A percentile compares a stretch with the other conserved stretches of the same genome.
These are phyloP conservation scores for Allantophomopsis lycopodina DNA, from an alignment of 2,329 filamentous ascomycete genomes.

Conservation along the genomic window DNA sequence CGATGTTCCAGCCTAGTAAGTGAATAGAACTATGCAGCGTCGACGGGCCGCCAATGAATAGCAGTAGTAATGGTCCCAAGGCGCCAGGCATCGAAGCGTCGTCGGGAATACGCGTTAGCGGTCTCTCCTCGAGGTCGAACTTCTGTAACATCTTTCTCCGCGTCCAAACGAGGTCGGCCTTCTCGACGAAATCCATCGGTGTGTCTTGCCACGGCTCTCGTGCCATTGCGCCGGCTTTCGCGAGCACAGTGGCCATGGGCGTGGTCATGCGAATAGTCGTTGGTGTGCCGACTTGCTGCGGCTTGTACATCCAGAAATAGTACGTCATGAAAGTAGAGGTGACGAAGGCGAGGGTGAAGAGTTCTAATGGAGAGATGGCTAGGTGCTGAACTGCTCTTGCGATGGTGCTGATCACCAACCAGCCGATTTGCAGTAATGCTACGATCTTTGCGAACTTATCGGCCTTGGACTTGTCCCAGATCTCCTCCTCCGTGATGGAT, in stretches of 20 bases:
- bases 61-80: not conserved
- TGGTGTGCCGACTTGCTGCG: not conserved
- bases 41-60: not conserved
- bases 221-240: not conserved
- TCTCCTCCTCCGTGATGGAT: not conserved
- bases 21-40: not conserved
- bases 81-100: not conserved
- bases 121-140: not conserved
- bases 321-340: not conserved
- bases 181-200: not conserved
- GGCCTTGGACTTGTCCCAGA: not conserved
- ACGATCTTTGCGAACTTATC: not conserved
- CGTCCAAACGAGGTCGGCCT: not conserved
- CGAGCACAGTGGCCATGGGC: not conserved
- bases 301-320: not conserved
- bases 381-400: not conserved
- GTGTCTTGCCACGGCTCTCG: no score
- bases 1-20: not conserved
- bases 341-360: not conserved
- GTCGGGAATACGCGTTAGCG: not conserved
- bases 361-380: not conserved
- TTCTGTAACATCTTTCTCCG: not conserved
- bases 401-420: not conserved
- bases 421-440: not conserved
- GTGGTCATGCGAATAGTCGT: not conserved